A percentile compares a stretch with the other conserved stretches of the same genome.
These are phyloP conservation scores for Podaxis sp. DNA, from an alignment of 768 basidiomycete genomes.

Conservation along the genomic window DNA sequence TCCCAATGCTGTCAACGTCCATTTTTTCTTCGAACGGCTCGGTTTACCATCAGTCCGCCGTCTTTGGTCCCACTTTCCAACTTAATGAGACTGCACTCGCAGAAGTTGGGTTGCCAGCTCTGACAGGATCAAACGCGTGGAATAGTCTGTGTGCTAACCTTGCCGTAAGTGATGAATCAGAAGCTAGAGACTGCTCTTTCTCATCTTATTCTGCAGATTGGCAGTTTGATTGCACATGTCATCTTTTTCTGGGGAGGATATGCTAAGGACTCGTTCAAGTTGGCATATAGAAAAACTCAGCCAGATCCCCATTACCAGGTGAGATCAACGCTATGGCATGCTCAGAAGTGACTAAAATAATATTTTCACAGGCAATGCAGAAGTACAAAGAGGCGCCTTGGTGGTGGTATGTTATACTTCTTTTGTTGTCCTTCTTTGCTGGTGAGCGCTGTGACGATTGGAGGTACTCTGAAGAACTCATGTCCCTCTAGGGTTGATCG, in stretches of 20 bases:
- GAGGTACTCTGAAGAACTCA: background rate
- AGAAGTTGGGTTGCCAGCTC: constrained; percentile 45
- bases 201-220: constrained; percentile 39
- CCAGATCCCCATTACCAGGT: constrained; percentile 60
- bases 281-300: constrained; percentile 43
- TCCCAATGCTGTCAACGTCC: constrained; percentile 62
- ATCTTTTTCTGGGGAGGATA: constrained; percentile 59
- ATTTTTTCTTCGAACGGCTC: constrained; percentile 57
- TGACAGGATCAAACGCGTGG: constrained; percentile 58
- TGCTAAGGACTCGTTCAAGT: constrained; percentile 48
- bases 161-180: constrained; percentile 31
- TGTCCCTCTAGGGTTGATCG: constrained; percentile 44
- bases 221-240: constrained; percentile 56
- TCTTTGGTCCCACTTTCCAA: constrained; percentile 50
- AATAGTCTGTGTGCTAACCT: constrained; percentile 46
- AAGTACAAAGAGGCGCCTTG: constrained; percentile 61
- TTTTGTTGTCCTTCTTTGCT: constrained; percentile 52
- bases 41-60: constrained; percentile 50
- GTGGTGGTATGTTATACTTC: constrained; percentile 58
- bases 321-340: background rate
- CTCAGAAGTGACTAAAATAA: background rate
- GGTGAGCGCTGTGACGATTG: constrained; percentile 33
- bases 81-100: constrained; percentile 56
- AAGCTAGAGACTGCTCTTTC: background rate
- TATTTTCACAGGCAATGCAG: constrained; percentile 43